phyloP scores from a whole-genome alignment of 345 rosid species.

The Cardiospermum halicacabum region DNA sequence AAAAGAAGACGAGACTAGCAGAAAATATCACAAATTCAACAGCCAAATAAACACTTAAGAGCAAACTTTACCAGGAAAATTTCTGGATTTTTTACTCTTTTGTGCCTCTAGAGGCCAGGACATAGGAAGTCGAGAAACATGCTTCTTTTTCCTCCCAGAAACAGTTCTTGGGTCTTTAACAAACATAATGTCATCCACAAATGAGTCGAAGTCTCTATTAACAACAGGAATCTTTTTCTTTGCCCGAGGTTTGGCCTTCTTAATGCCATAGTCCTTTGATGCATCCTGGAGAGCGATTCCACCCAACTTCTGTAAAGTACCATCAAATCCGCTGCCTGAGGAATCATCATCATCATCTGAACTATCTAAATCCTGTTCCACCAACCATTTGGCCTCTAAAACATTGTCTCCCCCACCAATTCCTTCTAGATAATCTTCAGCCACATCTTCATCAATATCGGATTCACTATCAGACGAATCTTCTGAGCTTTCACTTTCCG shows the following conservation, averaged over 20 bases:
- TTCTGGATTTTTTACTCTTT: constrained; percentile 56
- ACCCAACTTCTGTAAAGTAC: constrained; percentile 50
- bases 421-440: constrained; percentile 83
- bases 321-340: constrained; percentile 43
- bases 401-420: constrained; percentile 65
- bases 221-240: constrained; percentile 27
- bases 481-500: constrained; percentile 44
- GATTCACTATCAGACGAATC: constrained; percentile 42
- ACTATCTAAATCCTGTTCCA: constrained; percentile 34
- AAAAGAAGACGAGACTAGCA: neutral
- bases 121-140: constrained; percentile 41
- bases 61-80: constrained; percentile 55
- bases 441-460: constrained; percentile 76
- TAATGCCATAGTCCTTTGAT: constrained; percentile 67
- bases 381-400: constrained; percentile 59
- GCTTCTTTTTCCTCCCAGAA: constrained; percentile 63
- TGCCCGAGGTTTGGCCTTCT: constrained; percentile 28
- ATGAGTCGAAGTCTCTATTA: constrained; percentile 35
- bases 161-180: constrained; percentile 66
- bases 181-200: constrained; percentile 63
- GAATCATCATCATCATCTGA: constrained; percentile 49
- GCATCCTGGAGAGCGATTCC: constrained; percentile 68
- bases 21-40: constrained; percentile 4
- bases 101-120: constrained; percentile 66
- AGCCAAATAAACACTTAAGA: constrained; percentile 7